Percentiles rank a stretch among this genome's conserved stretches.
These are phyloP conservation scores for Coemansia guatemalensis DNA, from an alignment of 192 early-diverging fungal species.

Conservation along the genomic window DNA sequence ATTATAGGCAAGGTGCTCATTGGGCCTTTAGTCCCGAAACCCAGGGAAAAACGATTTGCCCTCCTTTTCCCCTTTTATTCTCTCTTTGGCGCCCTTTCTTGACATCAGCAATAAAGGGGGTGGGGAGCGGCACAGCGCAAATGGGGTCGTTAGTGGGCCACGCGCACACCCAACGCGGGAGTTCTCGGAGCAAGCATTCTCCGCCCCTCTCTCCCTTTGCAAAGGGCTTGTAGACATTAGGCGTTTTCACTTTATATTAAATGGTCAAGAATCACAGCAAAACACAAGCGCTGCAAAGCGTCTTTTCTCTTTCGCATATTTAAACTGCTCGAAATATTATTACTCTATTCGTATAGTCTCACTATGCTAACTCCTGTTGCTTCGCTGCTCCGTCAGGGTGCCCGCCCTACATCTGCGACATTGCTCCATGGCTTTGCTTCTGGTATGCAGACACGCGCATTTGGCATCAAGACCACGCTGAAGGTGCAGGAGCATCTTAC, in stretches of 20 bases:
- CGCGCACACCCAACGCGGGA: background rate
- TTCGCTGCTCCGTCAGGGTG: conserved; percentile 10
- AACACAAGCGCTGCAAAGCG: background rate
- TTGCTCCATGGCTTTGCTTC: background rate
- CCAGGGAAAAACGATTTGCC: too few relatives aligned
- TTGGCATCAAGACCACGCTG: conserved; percentile 53
- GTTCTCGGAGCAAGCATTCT: background rate
- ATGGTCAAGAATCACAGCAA: background rate
- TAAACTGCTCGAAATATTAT: background rate
- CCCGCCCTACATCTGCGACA: conserved; percentile 1
- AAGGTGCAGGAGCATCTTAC: conserved; percentile 45
- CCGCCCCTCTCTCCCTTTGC: background rate
- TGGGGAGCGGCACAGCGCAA: too few relatives aligned
- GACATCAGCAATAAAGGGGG: too few relatives aligned
- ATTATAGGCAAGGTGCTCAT: too few relatives aligned
- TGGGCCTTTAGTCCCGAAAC: too few relatives aligned
- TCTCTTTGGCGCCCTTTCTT: too few relatives aligned
- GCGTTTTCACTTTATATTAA: background rate
- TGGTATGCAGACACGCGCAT: conserved; percentile 27
- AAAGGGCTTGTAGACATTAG: background rate
- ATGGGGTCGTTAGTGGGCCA: too few relatives aligned
- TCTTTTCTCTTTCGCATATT: background rate
- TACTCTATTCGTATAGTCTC: background rate
- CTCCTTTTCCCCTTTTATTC: too few relatives aligned
- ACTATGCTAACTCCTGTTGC: conserved; percentile 8